Conservation (phyloP, 1,139 yeast genomes). For the Geotrichum carabidarum region DNA sequence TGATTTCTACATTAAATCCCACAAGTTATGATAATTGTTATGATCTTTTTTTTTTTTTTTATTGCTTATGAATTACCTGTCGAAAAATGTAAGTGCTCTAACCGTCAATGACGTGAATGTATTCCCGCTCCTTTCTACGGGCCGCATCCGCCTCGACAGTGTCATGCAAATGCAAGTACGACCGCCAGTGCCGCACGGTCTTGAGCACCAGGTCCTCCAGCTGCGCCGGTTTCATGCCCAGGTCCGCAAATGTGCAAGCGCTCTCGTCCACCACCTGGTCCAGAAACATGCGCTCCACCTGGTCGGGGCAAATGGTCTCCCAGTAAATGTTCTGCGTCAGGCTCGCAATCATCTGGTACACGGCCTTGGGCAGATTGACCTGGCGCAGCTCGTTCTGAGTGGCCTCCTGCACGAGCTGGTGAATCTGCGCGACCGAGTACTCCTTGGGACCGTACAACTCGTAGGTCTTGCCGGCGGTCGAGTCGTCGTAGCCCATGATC, state of each 20-base stretch:
- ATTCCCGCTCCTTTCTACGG: slow-evolving; percentile 35
- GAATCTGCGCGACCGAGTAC: slow-evolving; percentile 58
- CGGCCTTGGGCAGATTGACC: slow-evolving; percentile 51
- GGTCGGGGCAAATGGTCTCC: slow-evolving; percentile 68
- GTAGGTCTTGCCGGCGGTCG: slow-evolving; percentile 69
- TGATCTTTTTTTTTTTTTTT: background rate
- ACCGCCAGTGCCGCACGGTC: slow-evolving; percentile 46
- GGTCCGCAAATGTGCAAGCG: slow-evolving; percentile 64
- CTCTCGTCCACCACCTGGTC: slow-evolving; percentile 58
- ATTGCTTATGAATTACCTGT: background rate
- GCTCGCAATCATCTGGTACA: slow-evolving; percentile 45
- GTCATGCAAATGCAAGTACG: slow-evolving; percentile 36
- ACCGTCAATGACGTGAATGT: slow-evolving; percentile 32
- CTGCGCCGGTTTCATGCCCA: slow-evolving; percentile 66
- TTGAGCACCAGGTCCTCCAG: slow-evolving; percentile 66
- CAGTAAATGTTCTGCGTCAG: slow-evolving; percentile 57
- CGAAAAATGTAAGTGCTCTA: slow-evolving; percentile 13
- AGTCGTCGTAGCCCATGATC: slow-evolving; percentile 73
- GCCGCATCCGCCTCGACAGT: slow-evolving; percentile 35
- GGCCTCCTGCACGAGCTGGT: slow-evolving; percentile 64
- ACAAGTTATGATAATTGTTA: background rate
- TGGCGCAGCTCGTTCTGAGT: slow-evolving; percentile 44
- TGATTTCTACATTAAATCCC: background rate
- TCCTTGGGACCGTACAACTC: slow-evolving; percentile 74
- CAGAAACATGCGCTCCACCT: slow-evolving; percentile 67